These are phyloP conservation scores for Hibiscus trionum DNA, from an alignment of 345 rosid genomes.

Conservation along the genomic window DNA sequence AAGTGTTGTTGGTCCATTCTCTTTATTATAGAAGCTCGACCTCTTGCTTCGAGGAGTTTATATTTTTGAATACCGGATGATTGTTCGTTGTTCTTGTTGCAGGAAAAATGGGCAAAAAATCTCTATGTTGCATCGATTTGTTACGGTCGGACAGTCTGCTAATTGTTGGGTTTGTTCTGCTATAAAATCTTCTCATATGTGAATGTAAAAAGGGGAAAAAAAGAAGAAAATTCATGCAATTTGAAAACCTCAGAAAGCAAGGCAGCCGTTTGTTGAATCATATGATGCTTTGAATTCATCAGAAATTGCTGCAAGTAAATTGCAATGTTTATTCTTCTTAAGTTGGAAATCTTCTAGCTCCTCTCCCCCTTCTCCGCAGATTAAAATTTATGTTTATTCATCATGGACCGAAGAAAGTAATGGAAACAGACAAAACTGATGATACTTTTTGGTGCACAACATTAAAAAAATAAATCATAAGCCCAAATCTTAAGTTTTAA, in stretches of 20 bases:
- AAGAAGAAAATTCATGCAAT: constrained; percentile 8
- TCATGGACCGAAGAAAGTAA: too few species aligned
- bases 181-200: constrained; percentile 6
- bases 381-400: too few species aligned
- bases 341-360: too few species aligned
- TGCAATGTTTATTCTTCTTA: background rate
- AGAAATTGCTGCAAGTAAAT: constrained; percentile 11
- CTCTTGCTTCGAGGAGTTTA: background rate
- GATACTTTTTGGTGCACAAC: too few species aligned
- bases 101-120: constrained; percentile 69
- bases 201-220: constrained; percentile 17
- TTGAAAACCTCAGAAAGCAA: constrained; percentile 11
- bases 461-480: too few species aligned
- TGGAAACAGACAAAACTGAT: too few species aligned
- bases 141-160: constrained; percentile 53
- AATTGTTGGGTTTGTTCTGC: too few species aligned
- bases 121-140: constrained; percentile 62
- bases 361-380: background rate
- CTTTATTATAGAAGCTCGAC: background rate
- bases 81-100: constrained; percentile 12
- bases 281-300: constrained; percentile 14
- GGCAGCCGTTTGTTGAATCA: constrained; percentile 14
- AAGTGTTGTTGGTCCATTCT: background rate
- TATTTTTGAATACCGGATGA: background rate
- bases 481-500: too few species aligned